Evolutionary conservation across 164 flowering plant species (phyloP), one percentile per base, ranked within the genome.

Genomic region (Sedum album): DNA sequence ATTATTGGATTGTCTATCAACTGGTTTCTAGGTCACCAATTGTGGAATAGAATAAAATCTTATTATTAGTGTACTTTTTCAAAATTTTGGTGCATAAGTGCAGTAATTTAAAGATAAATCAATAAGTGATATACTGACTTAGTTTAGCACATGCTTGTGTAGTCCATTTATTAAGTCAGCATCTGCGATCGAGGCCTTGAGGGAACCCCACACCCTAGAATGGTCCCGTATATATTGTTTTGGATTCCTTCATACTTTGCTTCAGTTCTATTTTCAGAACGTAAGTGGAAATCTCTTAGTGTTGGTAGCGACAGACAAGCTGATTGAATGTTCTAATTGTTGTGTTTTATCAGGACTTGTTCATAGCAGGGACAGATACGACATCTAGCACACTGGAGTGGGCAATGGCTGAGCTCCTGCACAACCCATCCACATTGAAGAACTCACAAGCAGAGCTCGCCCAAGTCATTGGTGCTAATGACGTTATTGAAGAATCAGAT

Each of bases 351-450:
- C 68, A 76, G 79, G 73, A 76, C 25, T n/a, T 78, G 33, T 71
- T 73, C 30, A 46, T 26, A 31, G 78, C 69, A 1, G 76, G 71
- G 21, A 70, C 72, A 10, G 78, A 75, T 18, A 71, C 76, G 11
- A 73, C 71, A 2, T 66, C 81, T 1, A 48, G 23, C 66, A 65
- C 74, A 23, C 33, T 75, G 63, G 78, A 78, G 42, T 78, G 81
- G 81, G 64, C 78, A 20, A 75, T 75, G 78, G 70, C 78, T 0
- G 78, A 78, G 38, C 53, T 78, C 21, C 65, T 78, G 1, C 67
- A 20, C 61, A 63, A 76, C 70, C 81, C 78, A 1, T 36, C 67
- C 21, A 66, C 11, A 21, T 41, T 78, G 73, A 23, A 66, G 21
- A 78, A 76, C 42, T 75, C 71, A 20, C 57, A 66, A 39, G 25